Evolutionary conservation across 2,329 filamentous ascomycete genomes (phyloP).

Genomic region (Ophioceras dolichostomum): DNA sequence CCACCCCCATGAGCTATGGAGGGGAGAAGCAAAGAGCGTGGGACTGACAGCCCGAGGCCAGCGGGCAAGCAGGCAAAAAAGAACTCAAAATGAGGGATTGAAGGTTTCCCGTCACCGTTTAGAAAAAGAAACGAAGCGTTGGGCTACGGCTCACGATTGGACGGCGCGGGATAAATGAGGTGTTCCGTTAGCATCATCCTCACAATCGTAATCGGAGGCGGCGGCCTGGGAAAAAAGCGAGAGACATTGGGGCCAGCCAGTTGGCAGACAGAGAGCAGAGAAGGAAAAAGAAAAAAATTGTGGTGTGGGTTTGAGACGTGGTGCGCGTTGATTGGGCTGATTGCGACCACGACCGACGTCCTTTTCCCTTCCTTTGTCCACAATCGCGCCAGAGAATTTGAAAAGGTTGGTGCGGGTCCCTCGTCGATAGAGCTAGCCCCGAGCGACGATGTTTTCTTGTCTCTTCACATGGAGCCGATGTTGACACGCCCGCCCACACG

Average conservation of each 20-base stretch:
- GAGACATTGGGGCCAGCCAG: no score
- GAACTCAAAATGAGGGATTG: not conserved
- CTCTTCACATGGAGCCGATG: not conserved
- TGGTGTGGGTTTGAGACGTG: constrained; percentile 5
- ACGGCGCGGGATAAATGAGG: constrained; percentile 2
- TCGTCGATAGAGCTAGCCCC: not conserved
- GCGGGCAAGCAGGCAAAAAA: no score
- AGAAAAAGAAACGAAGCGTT: not conserved
- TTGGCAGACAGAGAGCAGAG: not conserved
- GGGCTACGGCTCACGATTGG: constrained; percentile 1
- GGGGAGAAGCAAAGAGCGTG: not conserved
- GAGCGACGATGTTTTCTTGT: not conserved
- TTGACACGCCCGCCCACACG: not conserved
- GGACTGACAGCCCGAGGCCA: not conserved
- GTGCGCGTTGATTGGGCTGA: constrained; percentile 5
- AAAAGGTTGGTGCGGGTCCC: not conserved
- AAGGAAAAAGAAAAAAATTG: not conserved
- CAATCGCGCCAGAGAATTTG: no score
- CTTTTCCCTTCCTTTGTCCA: not conserved
- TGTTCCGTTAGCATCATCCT: not conserved
- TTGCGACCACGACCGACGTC: not conserved
- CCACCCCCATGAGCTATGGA: not conserved
- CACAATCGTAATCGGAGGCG: no score
- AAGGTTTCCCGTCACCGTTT: not conserved
- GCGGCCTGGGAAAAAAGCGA: no score